Conservation (phyloP, 2,329 filamentous ascomycete species). For the Scedosporium aurantiacum region DNA sequence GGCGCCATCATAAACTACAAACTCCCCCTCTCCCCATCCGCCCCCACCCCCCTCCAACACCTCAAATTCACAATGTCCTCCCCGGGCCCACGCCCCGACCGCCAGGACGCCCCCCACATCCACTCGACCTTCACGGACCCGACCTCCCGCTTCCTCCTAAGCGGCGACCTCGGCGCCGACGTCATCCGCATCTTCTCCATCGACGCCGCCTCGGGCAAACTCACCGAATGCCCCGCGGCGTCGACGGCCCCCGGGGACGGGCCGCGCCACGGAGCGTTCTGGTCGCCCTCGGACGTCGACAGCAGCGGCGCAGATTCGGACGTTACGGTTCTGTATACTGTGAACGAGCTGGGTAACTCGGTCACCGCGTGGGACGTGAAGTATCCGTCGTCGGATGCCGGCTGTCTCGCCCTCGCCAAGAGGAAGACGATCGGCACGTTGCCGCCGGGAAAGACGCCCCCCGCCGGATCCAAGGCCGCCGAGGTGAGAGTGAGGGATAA, state of each 20-base stretch:
- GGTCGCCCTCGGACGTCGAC: conserved; percentile 20
- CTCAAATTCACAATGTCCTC: conserved; percentile 28
- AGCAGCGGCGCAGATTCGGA: conserved; percentile 11
- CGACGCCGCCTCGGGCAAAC: conserved; percentile 28
- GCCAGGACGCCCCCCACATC: conserved; percentile 45
- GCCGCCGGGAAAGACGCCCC: conserved; percentile 27
- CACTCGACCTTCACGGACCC: conserved; percentile 40
- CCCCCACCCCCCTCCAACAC: conserved; percentile 21
- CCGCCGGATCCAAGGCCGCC: conserved; percentile 37
- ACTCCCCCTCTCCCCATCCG: conserved; percentile 22
- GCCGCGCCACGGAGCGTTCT: conserved; percentile 42
- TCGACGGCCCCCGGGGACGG: conserved; percentile 34
- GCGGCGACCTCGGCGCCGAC: conserved; percentile 44
- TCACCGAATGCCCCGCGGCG: conserved; percentile 33
- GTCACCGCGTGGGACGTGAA: conserved; percentile 37
- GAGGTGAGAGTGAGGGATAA: conserved; percentile 42
- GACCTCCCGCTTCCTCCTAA: conserved; percentile 35
- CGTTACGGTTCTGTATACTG: conserved; percentile 23
- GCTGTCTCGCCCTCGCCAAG: conserved; percentile 34
- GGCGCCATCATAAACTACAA: conserved; percentile 32
- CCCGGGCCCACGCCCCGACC: conserved; percentile 30
- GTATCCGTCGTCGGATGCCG: conserved; percentile 28
- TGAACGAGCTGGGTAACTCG: conserved; percentile 39
- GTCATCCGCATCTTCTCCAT: conserved; percentile 42
- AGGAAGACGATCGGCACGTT: conserved; percentile 36